Evolutionary conservation across 108 stramenopile genomes (phyloP).

Genomic region (Cyclostephanos tholiformis): DNA sequence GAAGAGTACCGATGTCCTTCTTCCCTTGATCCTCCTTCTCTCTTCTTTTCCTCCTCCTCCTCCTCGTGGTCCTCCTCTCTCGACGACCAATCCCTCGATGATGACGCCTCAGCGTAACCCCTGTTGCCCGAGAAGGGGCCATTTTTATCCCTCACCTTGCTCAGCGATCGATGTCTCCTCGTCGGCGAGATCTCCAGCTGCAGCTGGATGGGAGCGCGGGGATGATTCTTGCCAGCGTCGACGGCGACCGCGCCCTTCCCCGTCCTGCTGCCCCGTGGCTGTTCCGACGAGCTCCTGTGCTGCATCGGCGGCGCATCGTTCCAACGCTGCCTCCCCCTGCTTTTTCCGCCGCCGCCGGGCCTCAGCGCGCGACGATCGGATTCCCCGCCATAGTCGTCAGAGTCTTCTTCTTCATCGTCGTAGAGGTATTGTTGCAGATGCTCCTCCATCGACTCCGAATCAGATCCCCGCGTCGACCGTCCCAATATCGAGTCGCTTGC

Average conservation of each 20-base stretch:
- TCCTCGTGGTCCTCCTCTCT: not conserved
- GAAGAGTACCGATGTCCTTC: too few relatives aligned
- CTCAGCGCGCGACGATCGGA: not conserved
- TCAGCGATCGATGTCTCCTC: constrained; percentile 3
- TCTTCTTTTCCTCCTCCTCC: not conserved
- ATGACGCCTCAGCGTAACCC: not conserved
- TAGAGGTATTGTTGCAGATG: not conserved
- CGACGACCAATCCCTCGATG: not conserved
- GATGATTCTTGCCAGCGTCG: not conserved
- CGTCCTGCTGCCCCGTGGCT: not conserved
- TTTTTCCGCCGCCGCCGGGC: too few relatives aligned
- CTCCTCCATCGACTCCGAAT: constrained; percentile 13
- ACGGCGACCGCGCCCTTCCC: constrained; percentile 9
- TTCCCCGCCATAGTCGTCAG: not conserved
- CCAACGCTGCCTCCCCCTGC: constrained; percentile 25
- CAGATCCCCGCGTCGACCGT: not conserved
- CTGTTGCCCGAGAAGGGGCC: too few relatives aligned
- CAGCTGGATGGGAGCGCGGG: not conserved
- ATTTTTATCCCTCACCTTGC: not conserved
- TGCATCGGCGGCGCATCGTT: constrained; percentile 11
- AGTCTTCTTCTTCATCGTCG: constrained; percentile 2
- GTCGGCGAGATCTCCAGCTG: not conserved
- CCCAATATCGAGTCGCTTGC: not conserved
- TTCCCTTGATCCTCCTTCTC: not conserved
- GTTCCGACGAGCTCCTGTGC: constrained; percentile 26